A percentile compares a stretch with the other conserved stretches of the same genome.
phyloP scores from a whole-genome alignment of 2,329 filamentous ascomycete species.

The Aspergillus sp. region DNA sequence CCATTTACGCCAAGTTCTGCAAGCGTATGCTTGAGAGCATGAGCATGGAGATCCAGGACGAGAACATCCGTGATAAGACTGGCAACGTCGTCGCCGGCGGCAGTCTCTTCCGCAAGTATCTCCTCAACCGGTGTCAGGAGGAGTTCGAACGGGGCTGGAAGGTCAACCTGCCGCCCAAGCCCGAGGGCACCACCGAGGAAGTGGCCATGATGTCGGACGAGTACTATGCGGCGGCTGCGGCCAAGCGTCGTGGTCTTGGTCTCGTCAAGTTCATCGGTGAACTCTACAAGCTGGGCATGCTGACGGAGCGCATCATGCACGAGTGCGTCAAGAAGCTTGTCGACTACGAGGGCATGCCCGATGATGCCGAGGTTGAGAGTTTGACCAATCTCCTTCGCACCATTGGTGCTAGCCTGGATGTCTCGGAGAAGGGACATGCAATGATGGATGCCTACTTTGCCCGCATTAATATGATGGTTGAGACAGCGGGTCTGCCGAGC shows the following conservation, averaged over 20 bases:
- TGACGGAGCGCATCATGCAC: conserved; percentile 99
- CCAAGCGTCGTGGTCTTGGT: conserved; percentile 93
- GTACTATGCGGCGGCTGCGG: conserved; percentile 87
- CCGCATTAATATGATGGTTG: conserved; percentile 73
- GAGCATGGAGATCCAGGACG: conserved; percentile 89
- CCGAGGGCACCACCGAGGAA: conserved; percentile 63
- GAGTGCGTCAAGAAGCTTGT: conserved; percentile 96
- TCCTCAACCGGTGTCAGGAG: conserved; percentile 96
- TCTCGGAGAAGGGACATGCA: conserved; percentile 67
- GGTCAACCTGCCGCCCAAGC: conserved; percentile 67
- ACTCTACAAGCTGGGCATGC: conserved; percentile 96
- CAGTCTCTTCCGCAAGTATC: conserved; percentile 93
- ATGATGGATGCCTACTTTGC: conserved; percentile 93
- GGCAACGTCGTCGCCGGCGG: conserved; percentile 84
- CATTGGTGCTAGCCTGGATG: conserved; percentile 79
- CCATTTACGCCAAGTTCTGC: conserved; percentile 98
- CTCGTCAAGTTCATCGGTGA: conserved; percentile 98
- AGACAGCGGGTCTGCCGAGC: conserved; percentile 71
- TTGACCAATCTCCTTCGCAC: conserved; percentile 86
- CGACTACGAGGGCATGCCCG: conserved; percentile 84
- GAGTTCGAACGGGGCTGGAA: conserved; percentile 99
- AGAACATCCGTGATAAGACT: conserved; percentile 84
- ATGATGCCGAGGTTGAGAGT: conserved; percentile 93
- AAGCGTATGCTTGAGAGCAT: conserved; percentile 93
- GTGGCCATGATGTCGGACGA: conserved; percentile 84